These are phyloP conservation scores for Ambrosia artemisiifolia DNA, from an alignment of 129 eudicot species.

Conservation along the genomic window DNA sequence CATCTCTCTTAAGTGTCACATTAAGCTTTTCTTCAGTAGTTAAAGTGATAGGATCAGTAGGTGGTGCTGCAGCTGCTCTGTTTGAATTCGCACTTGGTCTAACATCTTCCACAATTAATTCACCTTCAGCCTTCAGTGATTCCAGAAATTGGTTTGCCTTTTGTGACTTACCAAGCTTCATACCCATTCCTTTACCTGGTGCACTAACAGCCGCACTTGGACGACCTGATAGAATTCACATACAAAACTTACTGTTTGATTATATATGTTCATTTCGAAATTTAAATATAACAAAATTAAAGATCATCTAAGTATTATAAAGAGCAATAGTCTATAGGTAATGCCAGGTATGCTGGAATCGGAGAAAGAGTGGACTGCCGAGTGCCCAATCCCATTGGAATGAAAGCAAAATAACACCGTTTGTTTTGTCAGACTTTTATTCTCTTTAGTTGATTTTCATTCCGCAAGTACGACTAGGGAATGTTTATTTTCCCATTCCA, in stretches of 20 bases:
- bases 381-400: background rate
- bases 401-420: background rate
- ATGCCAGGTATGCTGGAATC: background rate
- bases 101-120: slow-evolving; percentile 48
- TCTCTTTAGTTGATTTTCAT: background rate
- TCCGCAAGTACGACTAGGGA: background rate
- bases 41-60: slow-evolving; percentile 85
- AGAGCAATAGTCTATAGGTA: background rate
- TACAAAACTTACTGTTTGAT: background rate
- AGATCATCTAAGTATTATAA: background rate
- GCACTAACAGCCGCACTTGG: slow-evolving; percentile 79
- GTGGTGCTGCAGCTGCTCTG: slow-evolving; percentile 70
- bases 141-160: slow-evolving; percentile 83
- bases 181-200: slow-evolving; percentile 85
- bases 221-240: slow-evolving; percentile 50
- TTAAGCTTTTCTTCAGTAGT: slow-evolving; percentile 87
- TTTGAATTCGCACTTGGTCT: slow-evolving; percentile 60
- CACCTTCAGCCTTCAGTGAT: slow-evolving; percentile 94
- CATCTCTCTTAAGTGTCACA: slow-evolving; percentile 81
- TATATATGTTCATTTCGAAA: background rate
- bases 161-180: slow-evolving; percentile 88
- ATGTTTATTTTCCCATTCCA: background rate
- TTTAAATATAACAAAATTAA: background rate
- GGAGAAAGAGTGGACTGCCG: background rate
- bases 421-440: background rate